Base-by-base conservation (phyloP, 1,284 basidiomycete genomes). In the Cryptococcus sp. region DNA sequence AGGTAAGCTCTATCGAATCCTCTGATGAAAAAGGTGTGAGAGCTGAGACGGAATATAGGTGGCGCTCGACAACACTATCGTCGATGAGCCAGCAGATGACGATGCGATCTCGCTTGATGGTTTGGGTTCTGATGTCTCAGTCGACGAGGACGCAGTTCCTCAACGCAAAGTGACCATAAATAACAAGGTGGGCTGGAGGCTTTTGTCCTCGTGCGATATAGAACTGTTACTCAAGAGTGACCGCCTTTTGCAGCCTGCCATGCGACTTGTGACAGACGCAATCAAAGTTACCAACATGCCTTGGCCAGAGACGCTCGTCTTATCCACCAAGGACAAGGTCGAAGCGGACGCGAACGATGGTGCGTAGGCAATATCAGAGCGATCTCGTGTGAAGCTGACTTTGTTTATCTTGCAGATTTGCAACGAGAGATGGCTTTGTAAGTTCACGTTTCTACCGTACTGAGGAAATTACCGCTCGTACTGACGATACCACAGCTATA, bases 341-440 rank as follows among this genome's bases (percentile, higher is more conserved):
- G 84, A 89, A 1, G 88, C 90, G 10, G 89, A 91, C 68, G 87
- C 92, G 19, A 68, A 74, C 15, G 82, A 84, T 60, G 80, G 72
- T 75, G 50, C 55, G 69, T 53, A 17, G 5, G 22, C 20, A 30
- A 30, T 17, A 35, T 19, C 41, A 6, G 16, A 27, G 15, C 35
- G 27, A 11, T 40, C 23, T 15, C 17, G 16, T n/a, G 23, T 17
- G 19, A 23, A 35, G 58, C 54, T 55, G 48, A 58, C 47, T 7
- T 15, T 17, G 5, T 30, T 39, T 19, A 41, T 17, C n/a, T 20
- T 27, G 7, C 53, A 73, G 94, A 98, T 78, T 82, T 99, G 35
- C 89, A 91, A 68, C 88, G 95, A 59, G 95, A 98, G 80, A 85
- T 96, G 47, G 89, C 91, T 10, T 97, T 98, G 91, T 94, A 75